Evolutionary conservation across 2,329 filamentous ascomycete species (phyloP), one percentile per base, ranked within the genome.

Genomic region (Xenosphaeropsis pyriputrescens): DNA sequence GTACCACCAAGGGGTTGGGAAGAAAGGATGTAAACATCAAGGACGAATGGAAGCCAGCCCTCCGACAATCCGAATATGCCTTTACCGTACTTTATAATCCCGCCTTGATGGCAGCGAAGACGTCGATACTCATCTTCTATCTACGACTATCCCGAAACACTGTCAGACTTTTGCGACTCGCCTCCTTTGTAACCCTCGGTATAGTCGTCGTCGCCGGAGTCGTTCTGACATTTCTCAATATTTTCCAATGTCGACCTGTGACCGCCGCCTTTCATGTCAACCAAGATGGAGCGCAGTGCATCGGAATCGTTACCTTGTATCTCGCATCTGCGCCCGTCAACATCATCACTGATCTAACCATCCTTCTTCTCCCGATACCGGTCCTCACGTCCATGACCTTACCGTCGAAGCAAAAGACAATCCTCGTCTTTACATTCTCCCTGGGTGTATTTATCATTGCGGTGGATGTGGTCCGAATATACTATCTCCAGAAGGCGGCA

Each of bases 101-200:
- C 13, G 79, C 83, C 4, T 64, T 93, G 38, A 91, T 91, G 82
- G 76, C 80, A 3, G 85, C 84, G 39, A 94, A 94, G 60, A 85
- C 84, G 0, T 91, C 84, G 16, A 82, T 94, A 48, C 67, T 93
- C 42, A 66, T 88, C 37, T 93, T 94, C 58, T 94, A 91, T 59
- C 66, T 94, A 36, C 76, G 79, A 22, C 66, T 94, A 29, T 81
- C 84, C 19, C 79, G 78, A 48, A 80, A 83, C 40, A 75, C 71
- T 0, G 75, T 91, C 45, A 72, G 75, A 45, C 66, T 88, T 37
- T 78, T 93, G 47, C 74, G 79, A 39, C 73, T 80, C 58, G 75
- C 77, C n/a, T 89, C 83, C 14, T 85, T 85, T 64, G 65, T 70
- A 4, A 85, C 82, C 0, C 63, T 94, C 3, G 65, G 64, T 36